phyloP scores from a whole-genome alignment of 345 rosid species.

The Mangifera indica region DNA sequence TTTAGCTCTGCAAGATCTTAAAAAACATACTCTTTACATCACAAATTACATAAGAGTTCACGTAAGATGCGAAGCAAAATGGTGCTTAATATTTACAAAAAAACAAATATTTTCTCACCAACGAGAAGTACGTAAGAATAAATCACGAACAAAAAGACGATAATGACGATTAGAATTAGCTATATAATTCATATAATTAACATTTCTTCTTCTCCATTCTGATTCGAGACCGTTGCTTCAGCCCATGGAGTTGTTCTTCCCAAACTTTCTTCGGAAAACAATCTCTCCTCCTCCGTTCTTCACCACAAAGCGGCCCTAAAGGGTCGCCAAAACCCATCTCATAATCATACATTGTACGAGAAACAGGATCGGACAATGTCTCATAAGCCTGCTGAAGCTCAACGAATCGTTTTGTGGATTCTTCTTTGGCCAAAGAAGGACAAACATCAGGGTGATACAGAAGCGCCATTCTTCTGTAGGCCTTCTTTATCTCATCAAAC shows the following conservation, averaged over 20 bases:
- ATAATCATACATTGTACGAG: conserved; percentile 30
- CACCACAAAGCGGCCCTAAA: too few relatives aligned
- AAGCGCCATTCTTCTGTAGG: conserved; percentile 45
- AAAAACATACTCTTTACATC: too few relatives aligned
- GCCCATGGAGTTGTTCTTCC: conserved; percentile 38
- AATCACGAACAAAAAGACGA: too few relatives aligned
- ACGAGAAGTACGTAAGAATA: too few relatives aligned
- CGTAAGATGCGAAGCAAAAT: too few relatives aligned
- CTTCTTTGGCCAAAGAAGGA: conserved; percentile 28
- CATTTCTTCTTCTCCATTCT: conserved; percentile 25
- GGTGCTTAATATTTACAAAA: too few relatives aligned
- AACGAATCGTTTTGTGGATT: conserved; percentile 33
- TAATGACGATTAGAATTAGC: too few relatives aligned
- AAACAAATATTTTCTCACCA: too few relatives aligned
- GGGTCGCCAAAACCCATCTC: conserved; percentile 22
- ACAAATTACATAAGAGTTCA: too few relatives aligned
- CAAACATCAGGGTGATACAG: conserved; percentile 45
- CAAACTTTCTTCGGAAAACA: conserved; percentile 27
- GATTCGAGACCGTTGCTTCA: conserved; percentile 27
- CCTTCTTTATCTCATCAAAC: conserved; percentile 41
- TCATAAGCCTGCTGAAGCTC: conserved; percentile 43
- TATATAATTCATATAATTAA: too few relatives aligned
- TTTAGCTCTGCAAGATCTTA: too few relatives aligned
- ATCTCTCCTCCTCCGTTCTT: neutral
- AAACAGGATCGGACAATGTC: conserved; percentile 38